These are phyloP conservation scores for Anthostomella pinea DNA, from an alignment of 2,329 filamentous ascomycete genomes.

Conservation along the genomic window DNA sequence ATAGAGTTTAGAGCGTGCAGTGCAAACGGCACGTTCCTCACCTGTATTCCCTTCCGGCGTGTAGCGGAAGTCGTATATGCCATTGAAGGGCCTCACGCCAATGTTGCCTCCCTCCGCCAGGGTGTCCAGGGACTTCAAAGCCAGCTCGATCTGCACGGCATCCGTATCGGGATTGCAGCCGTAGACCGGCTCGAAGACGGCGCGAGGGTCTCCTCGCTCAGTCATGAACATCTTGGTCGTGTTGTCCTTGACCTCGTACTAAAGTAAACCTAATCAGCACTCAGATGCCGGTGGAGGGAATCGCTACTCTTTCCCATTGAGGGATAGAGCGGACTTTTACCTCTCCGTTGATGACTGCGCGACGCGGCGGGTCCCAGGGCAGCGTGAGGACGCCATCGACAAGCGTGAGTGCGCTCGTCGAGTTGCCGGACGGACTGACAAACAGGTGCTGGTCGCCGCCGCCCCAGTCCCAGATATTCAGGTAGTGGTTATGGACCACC, in stretches of 20 bases:
- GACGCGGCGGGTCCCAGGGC: conserved; percentile 25
- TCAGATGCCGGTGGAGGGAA: too few species aligned
- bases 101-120: conserved; percentile 35
- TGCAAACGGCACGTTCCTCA: conserved; percentile 16
- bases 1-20: too few species aligned
- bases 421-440: conserved; percentile 36
- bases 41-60: conserved; percentile 39
- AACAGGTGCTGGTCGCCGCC: conserved; percentile 40
- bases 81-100: conserved; percentile 38
- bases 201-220: conserved; percentile 40
- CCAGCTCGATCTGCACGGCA: conserved; percentile 36
- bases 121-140: conserved; percentile 31
- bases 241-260: conserved; percentile 42
- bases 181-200: conserved; percentile 39
- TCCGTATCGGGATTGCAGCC: conserved; percentile 42
- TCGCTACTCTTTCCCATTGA: too few species aligned
- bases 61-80: conserved; percentile 41
- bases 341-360: conserved; percentile 44
- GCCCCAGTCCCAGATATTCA: conserved; percentile 38
- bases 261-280: too few species aligned
- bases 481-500: conserved; percentile 34
- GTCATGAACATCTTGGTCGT: conserved; percentile 50
- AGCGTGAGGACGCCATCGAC: conserved; percentile 37
- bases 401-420: conserved; percentile 36
- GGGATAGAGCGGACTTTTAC: conserved; percentile 24